phyloP scores from a whole-genome alignment of 148 eudicot genomes.

The Arbutus unedo region DNA sequence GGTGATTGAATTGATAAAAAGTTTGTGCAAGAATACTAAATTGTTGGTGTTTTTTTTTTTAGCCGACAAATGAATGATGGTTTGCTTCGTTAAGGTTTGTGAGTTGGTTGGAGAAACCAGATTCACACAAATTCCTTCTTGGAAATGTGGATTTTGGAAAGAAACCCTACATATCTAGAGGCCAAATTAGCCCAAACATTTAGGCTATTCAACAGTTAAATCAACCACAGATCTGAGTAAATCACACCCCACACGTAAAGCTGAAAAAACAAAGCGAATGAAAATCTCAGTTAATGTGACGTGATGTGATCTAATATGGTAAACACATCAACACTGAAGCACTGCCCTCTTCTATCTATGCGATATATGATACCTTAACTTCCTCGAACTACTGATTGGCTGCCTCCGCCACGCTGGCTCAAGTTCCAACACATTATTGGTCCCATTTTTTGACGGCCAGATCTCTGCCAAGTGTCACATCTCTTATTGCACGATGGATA shows the following conservation, averaged over 20 bases:
- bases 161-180: too few species aligned
- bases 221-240: slow-evolving; percentile 20
- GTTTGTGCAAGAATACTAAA: too few species aligned
- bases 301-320: slow-evolving; percentile 29
- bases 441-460: slow-evolving; percentile 21
- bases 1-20: too few species aligned
- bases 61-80: too few species aligned
- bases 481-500: slow-evolving; percentile 40
- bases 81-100: too few species aligned
- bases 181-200: background rate
- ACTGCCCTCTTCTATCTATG: background rate
- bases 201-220: slow-evolving; percentile 32
- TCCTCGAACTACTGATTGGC: slow-evolving; percentile 81
- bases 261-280: slow-evolving; percentile 1
- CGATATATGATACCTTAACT: slow-evolving; percentile 58
- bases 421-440: slow-evolving; percentile 53
- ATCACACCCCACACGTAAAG: slow-evolving; percentile 35
- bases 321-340: background rate
- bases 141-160: too few species aligned
- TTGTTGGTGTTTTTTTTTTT: too few species aligned
- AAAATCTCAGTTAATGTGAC: slow-evolving; percentile 22
- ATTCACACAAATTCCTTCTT: too few species aligned
- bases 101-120: too few species aligned
- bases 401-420: slow-evolving; percentile 59
- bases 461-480: slow-evolving; percentile 35